phyloP scores from a whole-genome alignment of 2,329 filamentous ascomycete genomes.

The Fusarium drepaniforme region DNA sequence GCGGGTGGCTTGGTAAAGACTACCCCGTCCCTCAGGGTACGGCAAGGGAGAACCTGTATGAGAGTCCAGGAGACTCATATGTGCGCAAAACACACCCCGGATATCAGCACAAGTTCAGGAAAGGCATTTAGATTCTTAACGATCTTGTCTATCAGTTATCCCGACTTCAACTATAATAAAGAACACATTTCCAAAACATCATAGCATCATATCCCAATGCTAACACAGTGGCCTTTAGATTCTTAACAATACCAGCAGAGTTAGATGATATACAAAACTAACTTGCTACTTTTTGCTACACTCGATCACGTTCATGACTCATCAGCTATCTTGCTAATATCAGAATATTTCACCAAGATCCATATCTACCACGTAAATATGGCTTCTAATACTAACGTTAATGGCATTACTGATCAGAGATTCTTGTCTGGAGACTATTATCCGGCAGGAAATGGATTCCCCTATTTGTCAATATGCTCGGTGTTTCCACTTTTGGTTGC shows the following conservation, averaged over 20 bases:
- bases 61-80: not conserved
- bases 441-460: too few relatives aligned
- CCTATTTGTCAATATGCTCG: too few relatives aligned
- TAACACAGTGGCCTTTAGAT: not conserved
- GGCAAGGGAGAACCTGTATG: not conserved
- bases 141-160: too few relatives aligned
- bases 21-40: slow-evolving; percentile 2
- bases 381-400: too few relatives aligned
- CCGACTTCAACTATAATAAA: too few relatives aligned
- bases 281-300: not conserved
- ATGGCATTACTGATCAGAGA: too few relatives aligned
- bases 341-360: not conserved
- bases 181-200: too few relatives aligned
- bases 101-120: not conserved
- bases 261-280: not conserved
- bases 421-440: too few relatives aligned
- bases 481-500: too few relatives aligned
- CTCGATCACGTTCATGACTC: not conserved
- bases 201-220: too few relatives aligned
- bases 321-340: not conserved
- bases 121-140: not conserved
- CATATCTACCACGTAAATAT: too few relatives aligned
- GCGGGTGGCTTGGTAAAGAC: not conserved
- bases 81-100: not conserved
- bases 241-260: not conserved